Conservation (phyloP, 2,329 filamentous ascomycete genomes). For the Penicillium paneum region DNA sequence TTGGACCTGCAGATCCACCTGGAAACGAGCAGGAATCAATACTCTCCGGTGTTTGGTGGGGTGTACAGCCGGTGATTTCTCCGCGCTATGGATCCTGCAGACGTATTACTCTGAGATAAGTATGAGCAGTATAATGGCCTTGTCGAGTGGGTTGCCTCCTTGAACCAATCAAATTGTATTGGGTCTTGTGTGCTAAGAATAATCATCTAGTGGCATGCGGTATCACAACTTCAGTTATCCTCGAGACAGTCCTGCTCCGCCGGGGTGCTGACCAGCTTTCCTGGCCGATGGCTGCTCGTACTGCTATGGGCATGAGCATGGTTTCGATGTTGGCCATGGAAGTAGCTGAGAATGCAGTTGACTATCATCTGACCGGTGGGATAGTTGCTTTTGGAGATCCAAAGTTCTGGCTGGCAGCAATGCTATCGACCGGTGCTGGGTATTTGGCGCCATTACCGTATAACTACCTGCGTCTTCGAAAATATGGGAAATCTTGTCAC, state of each 20-base stretch:
- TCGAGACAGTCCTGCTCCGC: conserved; percentile 53
- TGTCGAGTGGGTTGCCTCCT: conserved; percentile 47
- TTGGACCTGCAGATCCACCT: conserved; percentile 40
- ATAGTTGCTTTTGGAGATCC: conserved; percentile 48
- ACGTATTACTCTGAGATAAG: conserved; percentile 47
- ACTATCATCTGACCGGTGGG: conserved; percentile 56
- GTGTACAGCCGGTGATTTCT: conserved; percentile 57
- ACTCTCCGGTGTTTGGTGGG: conserved; percentile 56
- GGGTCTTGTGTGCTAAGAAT: neutral
- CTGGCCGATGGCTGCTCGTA: conserved; percentile 49
- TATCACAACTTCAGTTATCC: conserved; percentile 50
- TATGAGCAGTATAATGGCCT: conserved; percentile 50
- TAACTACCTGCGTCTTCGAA: conserved; percentile 51
- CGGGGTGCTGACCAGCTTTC: conserved; percentile 49
- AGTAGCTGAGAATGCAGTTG: conserved; percentile 53
- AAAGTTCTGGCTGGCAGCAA: conserved; percentile 53
- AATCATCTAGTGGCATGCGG: conserved; percentile 50
- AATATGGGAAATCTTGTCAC: conserved; percentile 44
- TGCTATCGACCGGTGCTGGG: conserved; percentile 24
- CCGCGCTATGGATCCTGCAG: conserved; percentile 56
- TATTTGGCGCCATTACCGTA: conserved; percentile 53
- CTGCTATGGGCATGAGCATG: conserved; percentile 58
- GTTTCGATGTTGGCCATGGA: conserved; percentile 61
- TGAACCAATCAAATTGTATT: neutral
- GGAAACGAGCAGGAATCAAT: conserved; percentile 54